Conservation (phyloP, 2,329 filamentous ascomycete species). For the Penicillium sp. region DNA sequence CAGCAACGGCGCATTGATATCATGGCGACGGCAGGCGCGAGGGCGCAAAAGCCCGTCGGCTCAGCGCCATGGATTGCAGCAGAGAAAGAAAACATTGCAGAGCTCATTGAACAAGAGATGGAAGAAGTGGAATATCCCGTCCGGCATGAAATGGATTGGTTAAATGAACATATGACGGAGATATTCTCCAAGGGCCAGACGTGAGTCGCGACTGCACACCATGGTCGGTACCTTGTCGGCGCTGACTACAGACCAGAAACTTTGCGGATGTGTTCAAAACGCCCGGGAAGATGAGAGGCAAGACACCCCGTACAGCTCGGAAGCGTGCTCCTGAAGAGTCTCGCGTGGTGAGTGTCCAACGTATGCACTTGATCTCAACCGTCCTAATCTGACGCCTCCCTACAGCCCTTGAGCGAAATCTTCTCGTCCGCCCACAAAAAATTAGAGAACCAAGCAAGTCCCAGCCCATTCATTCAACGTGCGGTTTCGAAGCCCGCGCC, state of each 20-base stretch:
- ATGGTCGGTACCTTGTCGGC: neutral
- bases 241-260: conserved; percentile 59
- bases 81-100: conserved; percentile 73
- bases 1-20: conserved; percentile 34
- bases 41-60: conserved; percentile 59
- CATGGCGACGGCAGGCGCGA: conserved; percentile 39
- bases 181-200: conserved; percentile 83
- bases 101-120: conserved; percentile 74
- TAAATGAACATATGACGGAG: conserved; percentile 97
- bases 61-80: conserved; percentile 80
- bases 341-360: conserved; percentile 41
- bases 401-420: conserved; percentile 47
- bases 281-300: conserved; percentile 48
- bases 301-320: conserved; percentile 46
- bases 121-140: conserved; percentile 93
- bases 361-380: conserved; percentile 6
- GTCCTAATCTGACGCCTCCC: conserved; percentile 9
- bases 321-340: conserved; percentile 44
- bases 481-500: conserved; percentile 32
- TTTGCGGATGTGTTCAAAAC: conserved; percentile 91
- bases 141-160: conserved; percentile 92
- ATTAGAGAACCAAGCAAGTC: conserved; percentile 32
- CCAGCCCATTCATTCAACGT: conserved; percentile 35
- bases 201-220: conserved; percentile 54
- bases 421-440: conserved; percentile 44